Evolutionary conservation across 768 basidiomycete genomes (phyloP).

Genomic region (Xanthoconium stramineum): DNA sequence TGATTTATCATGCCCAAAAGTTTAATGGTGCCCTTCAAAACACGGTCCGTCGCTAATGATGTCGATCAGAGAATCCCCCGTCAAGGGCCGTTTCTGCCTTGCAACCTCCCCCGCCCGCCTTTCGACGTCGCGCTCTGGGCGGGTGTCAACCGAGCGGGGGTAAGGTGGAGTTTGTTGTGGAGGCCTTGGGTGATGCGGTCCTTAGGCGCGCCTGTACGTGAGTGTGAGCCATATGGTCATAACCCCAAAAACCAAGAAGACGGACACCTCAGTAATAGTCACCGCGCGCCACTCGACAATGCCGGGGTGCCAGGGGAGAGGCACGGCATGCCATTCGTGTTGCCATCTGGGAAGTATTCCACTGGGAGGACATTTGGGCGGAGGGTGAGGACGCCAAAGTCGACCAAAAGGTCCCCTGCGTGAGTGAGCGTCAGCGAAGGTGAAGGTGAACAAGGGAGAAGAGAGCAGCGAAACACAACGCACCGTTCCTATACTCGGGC

Average conservation of each 20-base stretch:
- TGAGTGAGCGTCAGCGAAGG: background rate
- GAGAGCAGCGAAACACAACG: background rate
- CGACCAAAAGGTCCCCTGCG: constrained; percentile 84
- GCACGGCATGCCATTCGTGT: constrained; percentile 47
- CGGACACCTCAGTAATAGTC: constrained; percentile 87
- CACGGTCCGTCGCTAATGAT: constrained; percentile 56
- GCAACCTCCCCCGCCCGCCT: constrained; percentile 93
- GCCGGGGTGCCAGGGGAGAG: constrained; percentile 76
- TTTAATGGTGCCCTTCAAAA: background rate
- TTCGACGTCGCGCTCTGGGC: constrained; percentile 97
- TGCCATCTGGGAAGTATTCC: constrained; percentile 35
- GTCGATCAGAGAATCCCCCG: constrained; percentile 85
- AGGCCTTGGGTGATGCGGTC: constrained; percentile 78
- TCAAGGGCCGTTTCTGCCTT: constrained; percentile 64
- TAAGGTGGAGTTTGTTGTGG: constrained; percentile 51
- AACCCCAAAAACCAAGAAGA: background rate
- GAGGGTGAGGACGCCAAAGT: constrained; percentile 71
- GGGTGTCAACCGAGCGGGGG: constrained; percentile 36
- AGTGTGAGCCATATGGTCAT: background rate
- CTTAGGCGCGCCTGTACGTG: constrained; percentile 35
- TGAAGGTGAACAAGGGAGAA: too few relatives aligned
- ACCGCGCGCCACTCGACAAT: constrained; percentile 96
- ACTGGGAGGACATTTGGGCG: constrained; percentile 51
- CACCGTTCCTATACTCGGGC: constrained; percentile 92
- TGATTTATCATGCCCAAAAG: background rate